Evolutionary conservation across 1,284 basidiomycete species (phyloP), one percentile per base, ranked within the genome.

Genomic region (Tilletia setariae): DNA sequence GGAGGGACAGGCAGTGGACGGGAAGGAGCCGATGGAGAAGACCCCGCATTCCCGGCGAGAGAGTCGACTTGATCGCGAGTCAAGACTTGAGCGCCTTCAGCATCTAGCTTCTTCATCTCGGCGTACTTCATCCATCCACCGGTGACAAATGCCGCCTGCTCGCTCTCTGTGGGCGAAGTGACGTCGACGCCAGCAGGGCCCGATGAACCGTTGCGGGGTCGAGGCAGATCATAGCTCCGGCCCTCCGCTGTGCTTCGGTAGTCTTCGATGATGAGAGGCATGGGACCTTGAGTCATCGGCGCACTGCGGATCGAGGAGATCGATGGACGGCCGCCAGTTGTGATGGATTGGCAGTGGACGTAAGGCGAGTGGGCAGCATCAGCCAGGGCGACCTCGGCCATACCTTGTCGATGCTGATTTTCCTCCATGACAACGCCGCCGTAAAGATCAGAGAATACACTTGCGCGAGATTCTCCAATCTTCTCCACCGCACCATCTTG

Each of bases 121-220:
- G 56, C 56, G 28, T 61, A 56, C 21, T 28, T 19, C 51, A 25
- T 32, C 56, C 56, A 61, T 13, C 56, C 56, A 30, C 56, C 56
- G 28, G 56, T 21, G 3, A 30, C 28, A 19, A 61, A 61, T 9
- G 56, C 56, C 28, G 13, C 13, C 35, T 40, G 35, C 28, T 61
- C 56, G n/a, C 56, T 61, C 6, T 61, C 56, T 19, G 56, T 61
- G 15, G 56, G 56, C 2, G 56, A 61, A 30, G 35, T 40, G 35
- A 40, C 11, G 35, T 40, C 35, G 4, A 40, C 35, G 11, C 35
- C 35, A 40, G 13, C 7, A 30, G 28, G 8, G 28, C 8, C 28
- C n/a, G 30, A 25, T 30, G 56, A 30, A 19, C 28, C 13, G 51
- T 28, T 32, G 28, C 32, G 25, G 16, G 13, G 9, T 19, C 56